A percentile compares a stretch with the other conserved stretches of the same genome.
Evolutionary conservation across 2,329 filamentous ascomycete species (phyloP).

Genomic region (Neonectria magnoliae): DNA sequence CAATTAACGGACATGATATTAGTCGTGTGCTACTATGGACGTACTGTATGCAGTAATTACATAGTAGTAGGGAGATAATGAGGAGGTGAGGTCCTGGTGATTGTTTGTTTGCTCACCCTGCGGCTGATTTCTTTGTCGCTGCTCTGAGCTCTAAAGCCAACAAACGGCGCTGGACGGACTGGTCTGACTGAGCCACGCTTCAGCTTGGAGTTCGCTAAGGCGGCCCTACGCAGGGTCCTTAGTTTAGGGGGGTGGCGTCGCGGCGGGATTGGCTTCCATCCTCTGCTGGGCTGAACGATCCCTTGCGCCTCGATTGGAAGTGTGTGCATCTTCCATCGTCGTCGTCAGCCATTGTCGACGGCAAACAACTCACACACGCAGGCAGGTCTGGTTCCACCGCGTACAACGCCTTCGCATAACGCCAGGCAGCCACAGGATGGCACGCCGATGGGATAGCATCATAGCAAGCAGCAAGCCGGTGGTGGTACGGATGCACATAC

Average conservation of each 20-base stretch:
- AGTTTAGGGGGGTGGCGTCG: constrained; percentile 9
- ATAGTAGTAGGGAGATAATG: too few species aligned
- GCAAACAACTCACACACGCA: constrained; percentile 5
- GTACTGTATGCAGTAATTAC: background rate
- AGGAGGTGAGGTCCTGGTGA: too few species aligned
- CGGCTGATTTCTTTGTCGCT: background rate
- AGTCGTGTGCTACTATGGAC: background rate
- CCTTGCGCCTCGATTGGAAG: constrained; percentile 9
- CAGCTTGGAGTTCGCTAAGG: constrained; percentile 19
- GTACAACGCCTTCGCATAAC: constrained; percentile 2
- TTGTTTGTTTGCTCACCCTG: background rate
- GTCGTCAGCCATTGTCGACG: constrained; percentile 3
- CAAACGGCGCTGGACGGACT: too few species aligned
- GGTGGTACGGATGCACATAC: background rate
- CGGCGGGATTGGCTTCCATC: constrained; percentile 12
- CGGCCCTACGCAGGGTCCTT: constrained; percentile 14
- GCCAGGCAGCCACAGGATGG: constrained; percentile 7
- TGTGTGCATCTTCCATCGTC: background rate
- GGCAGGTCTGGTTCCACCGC: background rate
- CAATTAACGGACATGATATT: background rate
- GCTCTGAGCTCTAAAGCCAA: background rate
- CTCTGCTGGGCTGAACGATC: constrained; percentile 9
- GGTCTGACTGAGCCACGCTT: background rate
- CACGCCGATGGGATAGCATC: constrained; percentile 3
- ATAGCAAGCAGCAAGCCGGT: background rate